These are phyloP conservation scores for Ophiostoma piceae DNA, from an alignment of 2,329 filamentous ascomycete genomes.

Conservation along the genomic window DNA sequence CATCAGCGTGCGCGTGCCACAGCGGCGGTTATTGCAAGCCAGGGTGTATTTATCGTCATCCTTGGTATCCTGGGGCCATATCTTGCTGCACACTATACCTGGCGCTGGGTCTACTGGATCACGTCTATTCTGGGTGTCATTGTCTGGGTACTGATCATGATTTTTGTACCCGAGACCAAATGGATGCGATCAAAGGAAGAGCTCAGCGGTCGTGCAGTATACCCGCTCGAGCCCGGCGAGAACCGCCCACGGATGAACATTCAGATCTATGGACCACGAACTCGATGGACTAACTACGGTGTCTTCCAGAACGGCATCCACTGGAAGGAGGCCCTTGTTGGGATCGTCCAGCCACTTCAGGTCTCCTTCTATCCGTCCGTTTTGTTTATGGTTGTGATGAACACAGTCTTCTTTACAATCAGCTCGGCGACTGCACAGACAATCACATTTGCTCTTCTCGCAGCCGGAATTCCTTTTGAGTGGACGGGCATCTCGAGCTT, in stretches of 20 bases:
- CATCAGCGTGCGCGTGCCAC: slow-evolving; percentile 32
- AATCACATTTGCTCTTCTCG: slow-evolving; percentile 22
- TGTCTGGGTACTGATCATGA: slow-evolving; percentile 35
- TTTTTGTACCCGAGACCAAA: not conserved
- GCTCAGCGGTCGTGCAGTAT: not conserved
- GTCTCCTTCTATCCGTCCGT: not conserved
- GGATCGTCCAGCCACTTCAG: not conserved
- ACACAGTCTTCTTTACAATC: slow-evolving; percentile 15
- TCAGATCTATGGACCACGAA: not conserved
- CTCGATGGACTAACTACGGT: not conserved
- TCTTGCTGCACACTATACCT: slow-evolving; percentile 34
- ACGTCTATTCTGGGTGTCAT: slow-evolving; percentile 34
- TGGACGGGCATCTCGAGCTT: slow-evolving; percentile 1
- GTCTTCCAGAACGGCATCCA: not conserved
- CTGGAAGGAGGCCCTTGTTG: not conserved
- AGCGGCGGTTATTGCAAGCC: slow-evolving; percentile 24
- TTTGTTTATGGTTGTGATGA: slow-evolving; percentile 15
- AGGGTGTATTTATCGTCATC: slow-evolving; percentile 33
- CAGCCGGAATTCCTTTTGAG: slow-evolving; percentile 22
- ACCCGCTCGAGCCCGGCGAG: not conserved
- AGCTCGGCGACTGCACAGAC: slow-evolving; percentile 19
- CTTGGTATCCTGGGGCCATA: slow-evolving; percentile 34
- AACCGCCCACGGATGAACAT: not conserved
- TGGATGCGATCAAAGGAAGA: slow-evolving; percentile 1
- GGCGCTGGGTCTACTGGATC: slow-evolving; percentile 38